Evolutionary conservation across 75 land plant species (phyloP), one percentile per base, ranked within the genome.

Genomic region (Pinus albicaulis): DNA sequence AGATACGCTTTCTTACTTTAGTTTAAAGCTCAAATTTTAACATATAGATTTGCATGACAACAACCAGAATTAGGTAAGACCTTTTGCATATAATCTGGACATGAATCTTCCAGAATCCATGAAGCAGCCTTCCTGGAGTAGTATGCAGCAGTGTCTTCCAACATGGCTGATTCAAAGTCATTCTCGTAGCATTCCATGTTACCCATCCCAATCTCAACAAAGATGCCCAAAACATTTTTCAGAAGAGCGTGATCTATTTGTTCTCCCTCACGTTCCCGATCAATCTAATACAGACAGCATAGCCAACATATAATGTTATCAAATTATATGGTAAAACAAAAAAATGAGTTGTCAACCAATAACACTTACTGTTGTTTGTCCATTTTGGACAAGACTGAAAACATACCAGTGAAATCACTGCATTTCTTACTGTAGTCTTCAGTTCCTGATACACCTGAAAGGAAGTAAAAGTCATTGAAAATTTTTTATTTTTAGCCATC

Each of bases 141-240:
- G 76, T 92, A 96, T 11, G 87, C 86, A 79, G 91, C 97, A 59
- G 94, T 85, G 71, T 93, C 96, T 23, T 89, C 57, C 7, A 96
- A 91, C 97, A 96, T 86, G 57, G 71, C 74, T 5, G 77, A 80
- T 84, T 96, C 97, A 69, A 96, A 96, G 73, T 96, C 99, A 59
- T 83, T 81, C 38, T 89, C 94, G 79, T 96, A 96, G 8, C 72
- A 71, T 15, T 92, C 91, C 97, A 93, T 93, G 17, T 72, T 82
- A 2, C 98, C 97, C 91, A 95, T 89, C 53, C 97, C 97, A 72
- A 96, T 93, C 79, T 96, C 99, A 60, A 96, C 94, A 83, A 96
- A 96, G 56, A 96, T 93, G 71, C 91, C 97, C 36, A 96, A 76
- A 16, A 96, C 90, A 81, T 96, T 96, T 81, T 93, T 96, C 80